A percentile compares a stretch with the other conserved stretches of the same genome.
Conservation (phyloP, 345 rosid genomes). For the Brassica juncea region DNA sequence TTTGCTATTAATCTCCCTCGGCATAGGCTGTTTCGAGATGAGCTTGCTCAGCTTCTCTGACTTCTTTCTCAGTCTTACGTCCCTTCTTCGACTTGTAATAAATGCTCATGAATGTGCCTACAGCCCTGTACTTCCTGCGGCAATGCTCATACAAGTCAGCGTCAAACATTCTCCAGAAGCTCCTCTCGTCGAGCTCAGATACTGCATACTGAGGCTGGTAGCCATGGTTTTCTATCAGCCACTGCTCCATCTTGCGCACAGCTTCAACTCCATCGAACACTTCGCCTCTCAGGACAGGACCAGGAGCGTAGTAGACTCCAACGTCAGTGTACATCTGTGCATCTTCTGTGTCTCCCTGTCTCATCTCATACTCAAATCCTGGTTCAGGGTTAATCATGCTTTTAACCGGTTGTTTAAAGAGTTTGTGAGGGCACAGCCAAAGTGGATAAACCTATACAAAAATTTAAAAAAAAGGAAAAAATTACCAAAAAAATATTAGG, state of each 20-base stretch:
- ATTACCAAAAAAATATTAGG: too few species aligned
- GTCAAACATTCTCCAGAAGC: conserved; percentile 93
- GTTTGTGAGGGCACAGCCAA: too few species aligned
- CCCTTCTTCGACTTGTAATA: conserved; percentile 95
- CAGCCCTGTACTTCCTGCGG: conserved; percentile 74
- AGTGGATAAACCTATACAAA: too few species aligned
- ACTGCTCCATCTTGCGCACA: conserved; percentile 16
- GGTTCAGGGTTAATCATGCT: too few species aligned
- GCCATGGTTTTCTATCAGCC: conserved; percentile 85
- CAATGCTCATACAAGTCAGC: conserved; percentile 67
- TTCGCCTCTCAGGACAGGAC: conserved; percentile 86
- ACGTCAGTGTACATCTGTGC: conserved; percentile 93
- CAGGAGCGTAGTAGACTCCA: conserved; percentile 85
- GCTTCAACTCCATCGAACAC: conserved; percentile 77
- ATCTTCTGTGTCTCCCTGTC: background rate
- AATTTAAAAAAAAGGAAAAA: too few species aligned
- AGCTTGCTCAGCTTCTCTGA: conserved; percentile 80
- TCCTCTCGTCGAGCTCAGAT: conserved; percentile 73
- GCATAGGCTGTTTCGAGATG: conserved; percentile 51
- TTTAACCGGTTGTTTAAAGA: too few species aligned
- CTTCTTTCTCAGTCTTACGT: conserved; percentile 93
- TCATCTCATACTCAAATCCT: too few species aligned
- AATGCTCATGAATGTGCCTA: conserved; percentile 89
- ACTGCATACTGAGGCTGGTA: conserved; percentile 90
- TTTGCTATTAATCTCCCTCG: conserved; percentile 15